Percentiles rank a stretch among this genome's conserved stretches.
These are phyloP conservation scores for Lizonia empirigonia DNA, from an alignment of 2,329 filamentous ascomycete species.

Conservation along the genomic window DNA sequence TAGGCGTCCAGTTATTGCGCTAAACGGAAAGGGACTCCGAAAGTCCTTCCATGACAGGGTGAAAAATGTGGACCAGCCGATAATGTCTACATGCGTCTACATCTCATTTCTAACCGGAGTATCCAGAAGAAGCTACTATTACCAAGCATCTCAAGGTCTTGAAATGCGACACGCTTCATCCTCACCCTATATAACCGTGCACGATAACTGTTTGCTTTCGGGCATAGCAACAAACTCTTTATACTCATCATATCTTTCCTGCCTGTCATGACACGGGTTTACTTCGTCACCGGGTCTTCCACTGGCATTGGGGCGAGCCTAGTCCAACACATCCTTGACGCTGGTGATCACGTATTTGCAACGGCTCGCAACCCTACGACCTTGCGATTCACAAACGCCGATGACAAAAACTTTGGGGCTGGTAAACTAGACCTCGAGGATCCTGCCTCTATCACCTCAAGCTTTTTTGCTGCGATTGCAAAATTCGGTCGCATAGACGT, in stretches of 20 bases:
- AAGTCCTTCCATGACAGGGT: background rate
- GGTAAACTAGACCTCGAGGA: constrained; percentile 57
- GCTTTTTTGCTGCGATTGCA: constrained; percentile 63
- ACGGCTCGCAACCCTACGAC: constrained; percentile 53
- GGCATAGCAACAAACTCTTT: too few relatives aligned
- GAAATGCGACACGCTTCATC: background rate
- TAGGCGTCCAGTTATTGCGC: too few relatives aligned
- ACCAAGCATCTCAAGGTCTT: background rate
- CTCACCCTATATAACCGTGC: too few relatives aligned
- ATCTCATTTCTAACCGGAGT: background rate
- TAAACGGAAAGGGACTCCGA: background rate
- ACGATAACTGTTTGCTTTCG: too few relatives aligned
- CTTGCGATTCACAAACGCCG: constrained; percentile 49
- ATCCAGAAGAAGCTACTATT: background rate
- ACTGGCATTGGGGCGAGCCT: constrained; percentile 54
- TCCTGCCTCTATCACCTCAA: constrained; percentile 41
- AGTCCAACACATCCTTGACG: constrained; percentile 45
- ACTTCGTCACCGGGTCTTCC: constrained; percentile 51
- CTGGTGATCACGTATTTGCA: constrained; percentile 52
- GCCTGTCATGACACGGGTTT: constrained; percentile 6
- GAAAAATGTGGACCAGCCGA: background rate
- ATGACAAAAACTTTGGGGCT: constrained; percentile 50
- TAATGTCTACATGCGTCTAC: background rate
- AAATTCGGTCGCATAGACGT: constrained; percentile 68
- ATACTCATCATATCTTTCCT: too few relatives aligned